phyloP scores from a whole-genome alignment of 2,329 filamentous ascomycete species.

The Juglanconis oblonga region DNA sequence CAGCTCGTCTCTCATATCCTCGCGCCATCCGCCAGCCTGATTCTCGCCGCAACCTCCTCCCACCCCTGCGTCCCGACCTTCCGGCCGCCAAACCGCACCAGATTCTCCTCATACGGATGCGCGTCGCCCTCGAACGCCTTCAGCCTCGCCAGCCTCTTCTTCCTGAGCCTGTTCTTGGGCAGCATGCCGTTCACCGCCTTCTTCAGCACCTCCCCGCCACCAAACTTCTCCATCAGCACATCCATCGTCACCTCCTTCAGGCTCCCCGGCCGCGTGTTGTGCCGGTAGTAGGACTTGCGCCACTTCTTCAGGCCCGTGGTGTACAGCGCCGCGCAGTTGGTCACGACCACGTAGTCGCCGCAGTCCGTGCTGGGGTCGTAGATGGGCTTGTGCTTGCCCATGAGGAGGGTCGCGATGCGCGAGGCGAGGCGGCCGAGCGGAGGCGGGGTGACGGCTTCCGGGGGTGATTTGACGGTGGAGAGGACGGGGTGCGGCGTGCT shows the following conservation, averaged over 20 bases:
- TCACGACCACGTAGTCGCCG: constrained; percentile 97
- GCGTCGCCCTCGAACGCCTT: constrained; percentile 94
- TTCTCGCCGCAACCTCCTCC: constrained; percentile 48
- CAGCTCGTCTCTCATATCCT: constrained; percentile 38
- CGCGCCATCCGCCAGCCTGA: constrained; percentile 47
- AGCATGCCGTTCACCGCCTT: constrained; percentile 96
- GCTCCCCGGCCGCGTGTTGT: constrained; percentile 85
- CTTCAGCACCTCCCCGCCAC: constrained; percentile 84
- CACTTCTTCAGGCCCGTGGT: constrained; percentile 88
- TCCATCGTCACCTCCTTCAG: constrained; percentile 93
- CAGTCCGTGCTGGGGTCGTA: constrained; percentile 97
- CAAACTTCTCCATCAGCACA: constrained; percentile 87
- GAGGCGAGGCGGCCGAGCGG: constrained; percentile 88
- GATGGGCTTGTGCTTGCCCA: constrained; percentile 99
- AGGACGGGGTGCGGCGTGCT: constrained; percentile 62
- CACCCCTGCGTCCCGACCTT: constrained; percentile 52
- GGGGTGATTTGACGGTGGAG: constrained; percentile 48
- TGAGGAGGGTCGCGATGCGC: constrained; percentile 80
- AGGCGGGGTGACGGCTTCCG: constrained; percentile 58
- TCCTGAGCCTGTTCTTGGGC: constrained; percentile 90
- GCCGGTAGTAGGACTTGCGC: constrained; percentile 94
- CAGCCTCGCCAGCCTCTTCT: constrained; percentile 80
- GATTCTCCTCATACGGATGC: constrained; percentile 89
- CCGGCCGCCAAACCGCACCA: constrained; percentile 68
- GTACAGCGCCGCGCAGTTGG: constrained; percentile 81